Base-by-base conservation (phyloP, 2,329 filamentous ascomycete genomes). In the Shiraia bambusicola region DNA sequence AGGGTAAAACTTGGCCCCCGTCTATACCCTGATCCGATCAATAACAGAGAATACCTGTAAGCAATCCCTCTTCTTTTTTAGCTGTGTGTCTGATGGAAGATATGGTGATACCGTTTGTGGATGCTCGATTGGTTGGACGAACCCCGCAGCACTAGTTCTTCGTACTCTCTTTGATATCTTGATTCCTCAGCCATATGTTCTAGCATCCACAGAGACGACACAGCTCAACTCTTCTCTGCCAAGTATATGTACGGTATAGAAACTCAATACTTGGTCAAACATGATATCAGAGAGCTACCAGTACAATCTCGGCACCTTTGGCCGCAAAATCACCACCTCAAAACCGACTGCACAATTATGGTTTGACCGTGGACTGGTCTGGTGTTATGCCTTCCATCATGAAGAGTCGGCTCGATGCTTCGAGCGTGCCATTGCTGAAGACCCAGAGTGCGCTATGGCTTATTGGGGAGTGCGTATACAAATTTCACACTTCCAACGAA, bases 341-440 rank as follows among this genome's bases (percentile, higher is more conserved):
- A 80, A 61, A 53, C 30, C 60, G 3, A 71, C 74, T 32, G 76
- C 82, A 1, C 80, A 86, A 57, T 69, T 54, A 6, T 90, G 86
- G 86, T 88, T 87, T 61, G 74, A 85, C 59, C 80, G 84, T 3
- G 86, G 84, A 2, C 69, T 90, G n/a, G 72, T 83, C 15, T 90
- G 86, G 86, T 77, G 75, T 30, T 90, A 86, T 63, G 83, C 74
- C 15, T 91, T 91, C 72, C 88, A 90, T 59, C 86, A 89, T 58
- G 83, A 85, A 51, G 86, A 89, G 62, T 79, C 84, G 0, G 76
- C 75, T 4, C 69, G 68, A 28, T 88, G 84, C 66, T 88, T 87
- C 54, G 70, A 82, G 53, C 69, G 71, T 7, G 82, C 81, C n/a
- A 75, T 81, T 24, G 61, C 65, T 1, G 59, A 71, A 33, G 84